Evolutionary conservation across 371 early-diverging fungal genomes (phyloP), one percentile per base, ranked within the genome.

Genomic region (Mucor plumbeus): DNA sequence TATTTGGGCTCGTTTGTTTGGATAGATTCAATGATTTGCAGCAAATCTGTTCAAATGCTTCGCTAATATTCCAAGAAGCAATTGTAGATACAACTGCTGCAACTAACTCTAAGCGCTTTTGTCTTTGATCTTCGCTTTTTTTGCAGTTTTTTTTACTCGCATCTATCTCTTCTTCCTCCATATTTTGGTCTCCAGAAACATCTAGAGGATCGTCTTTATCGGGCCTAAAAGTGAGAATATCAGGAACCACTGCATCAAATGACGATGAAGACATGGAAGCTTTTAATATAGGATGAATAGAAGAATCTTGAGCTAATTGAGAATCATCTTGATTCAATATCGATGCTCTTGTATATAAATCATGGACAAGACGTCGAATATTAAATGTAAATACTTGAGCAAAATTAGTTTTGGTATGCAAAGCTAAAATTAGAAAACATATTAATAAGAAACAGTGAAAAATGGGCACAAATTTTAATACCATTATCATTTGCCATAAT

Each of bases 51-150:
- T 64, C 81, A 78, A 85, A 68, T 67, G 62, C 75, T 71, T 82
- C 67, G 63, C 75, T 70, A 4, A 90, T 62, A 8, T 87, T 78
- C 88, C 87, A 87, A 5, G 88, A 84, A 15, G 86, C 65, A 31
- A 82, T 71, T 3, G 82, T 79, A 9, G 87, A 76, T 4, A 87
- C 73, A 13, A 87, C 64, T 0, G 78, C 73, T 4, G 84, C 71
- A 5, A 84, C 69, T 13, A 81, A 59, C 50, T 75, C 72, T 31
- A 69, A 54, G 19, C 48, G 56, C 65, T 78, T 65, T 40, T 63
- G 65, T 57, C 62, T 40, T 56, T 50, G 14, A 53, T 83, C 73
- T 61, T 31, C 68, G n/a, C 55, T 15, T 48, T 58, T 53, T 10
- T 57, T 59, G 10, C 26, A 11, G 5, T 3, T 11, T 10, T 3